Percentiles rank a stretch among this genome's conserved stretches.
Conservation (phyloP, 768 basidiomycete genomes). For the Neoboletus magnificus region DNA sequence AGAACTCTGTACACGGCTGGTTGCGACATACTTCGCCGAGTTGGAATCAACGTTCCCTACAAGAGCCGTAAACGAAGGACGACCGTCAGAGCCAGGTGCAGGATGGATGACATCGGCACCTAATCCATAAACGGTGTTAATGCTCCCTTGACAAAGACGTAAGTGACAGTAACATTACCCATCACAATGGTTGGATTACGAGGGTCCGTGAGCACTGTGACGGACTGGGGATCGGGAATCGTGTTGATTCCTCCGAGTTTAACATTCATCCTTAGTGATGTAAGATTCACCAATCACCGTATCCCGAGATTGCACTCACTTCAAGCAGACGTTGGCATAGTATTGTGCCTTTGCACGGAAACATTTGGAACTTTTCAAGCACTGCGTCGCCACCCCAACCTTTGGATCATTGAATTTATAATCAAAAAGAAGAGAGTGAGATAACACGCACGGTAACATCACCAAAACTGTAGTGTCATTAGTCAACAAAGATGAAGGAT, state of each 20-base stretch:
- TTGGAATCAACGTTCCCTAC: conserved; percentile 79
- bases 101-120: conserved; percentile 86
- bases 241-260: conserved; percentile 84
- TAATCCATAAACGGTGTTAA: conserved; percentile 24
- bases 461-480: conserved; percentile 53
- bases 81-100: conserved; percentile 71
- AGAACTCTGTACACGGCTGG: conserved; percentile 61
- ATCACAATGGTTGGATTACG: conserved; percentile 76
- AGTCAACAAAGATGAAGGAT: conserved; percentile 1
- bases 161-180: conserved; percentile 40
- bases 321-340: conserved; percentile 76
- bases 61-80: conserved; percentile 77
- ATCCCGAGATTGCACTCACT: conserved; percentile 46
- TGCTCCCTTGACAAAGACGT: neutral
- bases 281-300: neutral
- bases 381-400: conserved; percentile 78
- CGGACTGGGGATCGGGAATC: conserved; percentile 66
- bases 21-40: conserved; percentile 66
- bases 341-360: conserved; percentile 69
- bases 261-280: conserved; percentile 61
- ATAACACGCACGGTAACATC: conserved; percentile 49
- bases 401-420: conserved; percentile 22
- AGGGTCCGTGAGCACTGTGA: conserved; percentile 63
- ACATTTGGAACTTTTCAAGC: conserved; percentile 66
- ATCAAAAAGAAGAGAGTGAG: neutral